phyloP scores from a whole-genome alignment of 2,329 filamentous ascomycete genomes.

The Monosporascus ibericus region DNA sequence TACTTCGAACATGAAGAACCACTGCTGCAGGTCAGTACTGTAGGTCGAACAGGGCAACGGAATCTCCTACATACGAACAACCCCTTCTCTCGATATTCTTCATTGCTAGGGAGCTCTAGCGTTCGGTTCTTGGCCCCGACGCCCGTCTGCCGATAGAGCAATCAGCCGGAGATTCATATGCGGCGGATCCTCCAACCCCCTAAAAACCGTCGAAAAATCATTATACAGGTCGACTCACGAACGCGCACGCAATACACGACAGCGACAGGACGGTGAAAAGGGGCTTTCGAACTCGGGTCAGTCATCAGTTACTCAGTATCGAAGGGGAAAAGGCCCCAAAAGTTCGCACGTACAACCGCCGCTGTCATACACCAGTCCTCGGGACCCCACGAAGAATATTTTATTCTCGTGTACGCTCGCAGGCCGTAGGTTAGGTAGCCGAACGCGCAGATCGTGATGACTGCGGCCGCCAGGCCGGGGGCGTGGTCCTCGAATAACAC shows the following conservation, averaged over 20 bases:
- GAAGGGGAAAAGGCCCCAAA: too few relatives aligned
- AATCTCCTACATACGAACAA: constrained; percentile 6
- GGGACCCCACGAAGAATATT: constrained; percentile 8
- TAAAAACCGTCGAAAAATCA: background rate
- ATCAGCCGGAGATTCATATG: background rate
- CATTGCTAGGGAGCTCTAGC: constrained; percentile 5
- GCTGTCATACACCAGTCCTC: constrained; percentile 13
- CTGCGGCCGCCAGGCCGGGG: constrained; percentile 11
- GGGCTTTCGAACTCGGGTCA: constrained; percentile 1
- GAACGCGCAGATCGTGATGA: constrained; percentile 9
- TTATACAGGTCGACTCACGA: background rate
- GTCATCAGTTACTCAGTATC: background rate
- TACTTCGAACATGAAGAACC: constrained; percentile 16
- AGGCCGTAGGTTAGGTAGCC: constrained; percentile 7
- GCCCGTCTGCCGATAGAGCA: constrained; percentile 6
- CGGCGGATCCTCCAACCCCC: background rate
- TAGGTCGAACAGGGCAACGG: background rate
- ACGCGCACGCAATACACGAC: constrained; percentile 8
- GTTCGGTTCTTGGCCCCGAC: constrained; percentile 5
- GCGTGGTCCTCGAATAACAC: constrained; percentile 9
- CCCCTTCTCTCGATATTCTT: constrained; percentile 5
- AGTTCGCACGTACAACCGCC: constrained; percentile 4
- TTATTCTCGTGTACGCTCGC: constrained; percentile 8
- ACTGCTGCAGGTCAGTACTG: constrained; percentile 1
- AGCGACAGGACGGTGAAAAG: constrained; percentile 9